These are phyloP conservation scores for Fusarium virguliforme DNA, from an alignment of 2,329 filamentous ascomycete species.

Conservation along the genomic window DNA sequence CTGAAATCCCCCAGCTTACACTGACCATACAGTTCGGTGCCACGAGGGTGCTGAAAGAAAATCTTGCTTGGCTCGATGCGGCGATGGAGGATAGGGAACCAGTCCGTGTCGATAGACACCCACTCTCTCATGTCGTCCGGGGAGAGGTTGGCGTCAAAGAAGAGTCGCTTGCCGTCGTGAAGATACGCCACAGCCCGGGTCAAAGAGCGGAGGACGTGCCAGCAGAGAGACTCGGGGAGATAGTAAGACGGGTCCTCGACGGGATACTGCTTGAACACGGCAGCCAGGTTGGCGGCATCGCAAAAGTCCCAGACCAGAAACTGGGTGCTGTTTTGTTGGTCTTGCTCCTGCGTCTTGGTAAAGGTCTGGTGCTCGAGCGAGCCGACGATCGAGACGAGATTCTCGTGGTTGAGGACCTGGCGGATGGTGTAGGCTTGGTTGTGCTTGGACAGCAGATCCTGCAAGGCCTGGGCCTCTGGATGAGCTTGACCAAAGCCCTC, in stretches of 20 bases:
- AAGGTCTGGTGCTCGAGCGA: constrained; percentile 51
- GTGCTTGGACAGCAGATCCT: constrained; percentile 38
- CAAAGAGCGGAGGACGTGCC: constrained; percentile 68
- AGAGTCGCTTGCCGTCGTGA: constrained; percentile 63
- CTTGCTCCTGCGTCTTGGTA: constrained; percentile 27
- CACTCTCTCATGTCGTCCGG: constrained; percentile 21
- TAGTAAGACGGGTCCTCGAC: constrained; percentile 51
- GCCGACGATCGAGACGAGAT: constrained; percentile 63
- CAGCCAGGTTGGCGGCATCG: constrained; percentile 66
- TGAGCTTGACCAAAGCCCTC: constrained; percentile 30
- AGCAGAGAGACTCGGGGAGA: constrained; percentile 69
- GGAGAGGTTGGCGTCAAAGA: constrained; percentile 28
- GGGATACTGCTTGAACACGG: constrained; percentile 56
- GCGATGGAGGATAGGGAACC: constrained; percentile 68
- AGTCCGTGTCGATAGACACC: constrained; percentile 58
- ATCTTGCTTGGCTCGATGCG: constrained; percentile 65
- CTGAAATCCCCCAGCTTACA: constrained; percentile 70
- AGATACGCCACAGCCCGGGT: constrained; percentile 67
- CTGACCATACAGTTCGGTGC: constrained; percentile 66
- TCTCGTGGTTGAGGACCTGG: constrained; percentile 65
- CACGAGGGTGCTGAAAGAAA: constrained; percentile 65
- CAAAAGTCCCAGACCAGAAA: constrained; percentile 68
- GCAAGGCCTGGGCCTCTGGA: constrained; percentile 44
- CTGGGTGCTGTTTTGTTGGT: constrained; percentile 41
- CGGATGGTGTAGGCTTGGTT: constrained; percentile 53